Percentiles rank a stretch among this genome's conserved stretches.
Evolutionary conservation across 768 basidiomycete species (phyloP).

Genomic region (Hemileccinum rubropunctum): DNA sequence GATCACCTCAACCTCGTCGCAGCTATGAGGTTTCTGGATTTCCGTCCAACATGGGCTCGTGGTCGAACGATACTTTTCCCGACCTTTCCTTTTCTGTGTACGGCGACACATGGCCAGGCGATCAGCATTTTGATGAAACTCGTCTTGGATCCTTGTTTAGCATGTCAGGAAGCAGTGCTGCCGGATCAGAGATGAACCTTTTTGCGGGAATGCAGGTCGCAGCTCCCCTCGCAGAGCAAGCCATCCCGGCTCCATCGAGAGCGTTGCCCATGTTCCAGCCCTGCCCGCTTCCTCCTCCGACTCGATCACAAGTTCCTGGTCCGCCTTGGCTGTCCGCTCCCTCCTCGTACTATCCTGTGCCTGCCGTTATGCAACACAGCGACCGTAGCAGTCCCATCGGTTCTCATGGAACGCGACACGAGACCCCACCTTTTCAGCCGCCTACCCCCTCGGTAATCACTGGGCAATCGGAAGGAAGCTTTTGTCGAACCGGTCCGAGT

Average conservation of each 20-base stretch:
- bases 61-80: background rate
- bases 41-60: background rate
- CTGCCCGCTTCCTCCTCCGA: background rate
- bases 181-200: background rate
- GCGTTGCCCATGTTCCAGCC: background rate
- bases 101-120: background rate
- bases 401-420: background rate
- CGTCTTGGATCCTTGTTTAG: background rate
- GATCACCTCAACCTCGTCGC: background rate
- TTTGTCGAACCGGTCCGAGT: background rate
- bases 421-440: background rate
- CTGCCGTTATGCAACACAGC: background rate
- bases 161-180: background rate
- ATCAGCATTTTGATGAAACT: background rate
- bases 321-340: constrained; percentile 1
- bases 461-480: background rate
- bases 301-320: background rate
- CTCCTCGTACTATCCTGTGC: constrained; percentile 4
- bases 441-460: background rate
- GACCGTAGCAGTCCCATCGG: background rate
- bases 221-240: constrained; percentile 1
- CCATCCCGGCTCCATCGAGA: background rate
- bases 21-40: background rate
- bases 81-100: background rate
- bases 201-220: background rate